phyloP scores from a whole-genome alignment of 2,329 filamentous ascomycete genomes.

The Ophiostoma himal-ulmi region DNA sequence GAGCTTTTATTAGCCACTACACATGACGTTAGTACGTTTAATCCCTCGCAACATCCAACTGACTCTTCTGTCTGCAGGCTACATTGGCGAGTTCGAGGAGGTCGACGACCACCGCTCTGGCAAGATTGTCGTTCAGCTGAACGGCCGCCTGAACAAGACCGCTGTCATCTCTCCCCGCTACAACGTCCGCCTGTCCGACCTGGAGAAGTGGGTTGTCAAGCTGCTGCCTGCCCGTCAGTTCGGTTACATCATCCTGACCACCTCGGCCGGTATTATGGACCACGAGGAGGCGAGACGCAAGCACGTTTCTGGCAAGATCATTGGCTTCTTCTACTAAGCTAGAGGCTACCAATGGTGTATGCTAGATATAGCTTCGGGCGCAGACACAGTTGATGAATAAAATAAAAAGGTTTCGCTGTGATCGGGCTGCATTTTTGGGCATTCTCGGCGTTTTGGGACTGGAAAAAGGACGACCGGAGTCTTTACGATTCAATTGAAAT shows the following conservation, averaged over 20 bases:
- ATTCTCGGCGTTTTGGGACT: slow-evolving; percentile 26
- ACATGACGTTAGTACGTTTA: slow-evolving; percentile 86
- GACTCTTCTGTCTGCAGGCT: slow-evolving; percentile 53
- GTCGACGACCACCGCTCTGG: slow-evolving; percentile 98
- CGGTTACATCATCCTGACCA: slow-evolving; percentile 98
- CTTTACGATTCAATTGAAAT: slow-evolving; percentile 15
- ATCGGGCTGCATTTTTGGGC: slow-evolving; percentile 22
- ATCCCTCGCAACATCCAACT: slow-evolving; percentile 71
- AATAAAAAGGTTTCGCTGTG: slow-evolving; percentile 13
- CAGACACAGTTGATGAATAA: slow-evolving; percentile 8
- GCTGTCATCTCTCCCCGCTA: slow-evolving; percentile 99
- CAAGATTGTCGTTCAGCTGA: slow-evolving; percentile 99
- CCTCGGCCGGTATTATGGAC: slow-evolving; percentile 99
- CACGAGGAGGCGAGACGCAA: slow-evolving; percentile 99
- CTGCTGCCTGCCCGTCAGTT: slow-evolving; percentile 99
- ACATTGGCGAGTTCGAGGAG: slow-evolving; percentile 99
- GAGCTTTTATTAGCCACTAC: slow-evolving; percentile 38
- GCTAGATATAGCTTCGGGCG: slow-evolving; percentile 5
- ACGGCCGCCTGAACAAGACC: slow-evolving; percentile 96
- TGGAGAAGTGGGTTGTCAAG: slow-evolving; percentile 99
- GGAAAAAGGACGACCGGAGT: slow-evolving; percentile 7
- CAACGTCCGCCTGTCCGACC: slow-evolving; percentile 95
- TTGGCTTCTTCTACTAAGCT: slow-evolving; percentile 95
- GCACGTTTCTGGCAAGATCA: slow-evolving; percentile 97
- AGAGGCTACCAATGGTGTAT: slow-evolving; percentile 4